Evolutionary conservation across 2,329 filamentous ascomycete genomes (phyloP).

Genomic region (Oidium heveae): DNA sequence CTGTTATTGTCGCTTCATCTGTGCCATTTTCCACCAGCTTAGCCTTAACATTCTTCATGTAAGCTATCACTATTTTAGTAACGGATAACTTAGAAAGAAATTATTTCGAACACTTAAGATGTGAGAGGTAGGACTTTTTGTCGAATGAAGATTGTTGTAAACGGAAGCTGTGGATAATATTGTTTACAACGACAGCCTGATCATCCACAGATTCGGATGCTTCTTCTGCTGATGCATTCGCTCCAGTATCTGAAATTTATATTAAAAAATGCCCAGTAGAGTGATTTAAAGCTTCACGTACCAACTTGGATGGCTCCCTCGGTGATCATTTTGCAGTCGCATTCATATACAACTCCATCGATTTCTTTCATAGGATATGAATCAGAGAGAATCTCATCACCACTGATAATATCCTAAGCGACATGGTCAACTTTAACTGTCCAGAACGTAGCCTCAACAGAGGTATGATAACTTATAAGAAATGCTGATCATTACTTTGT

Average conservation of each 20-base stretch:
- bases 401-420: conserved; percentile 62
- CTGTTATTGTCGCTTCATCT: conserved; percentile 38
- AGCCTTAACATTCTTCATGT: conserved; percentile 76
- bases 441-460: not conserved
- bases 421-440: conserved; percentile 1
- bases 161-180: conserved; percentile 83
- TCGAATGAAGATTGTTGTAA: conserved; percentile 54
- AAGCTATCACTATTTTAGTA: conserved; percentile 21
- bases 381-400: conserved; percentile 92
- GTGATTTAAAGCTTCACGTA: not conserved
- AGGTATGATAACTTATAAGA: not conserved
- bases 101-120: conserved; percentile 52
- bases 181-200: conserved; percentile 50
- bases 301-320: conserved; percentile 46
- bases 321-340: conserved; percentile 71
- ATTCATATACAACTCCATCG: conserved; percentile 65
- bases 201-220: conserved; percentile 56
- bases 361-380: conserved; percentile 65
- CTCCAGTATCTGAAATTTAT: conserved; percentile 44
- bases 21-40: conserved; percentile 37
- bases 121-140: conserved; percentile 64
- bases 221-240: conserved; percentile 91
- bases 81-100: not conserved
- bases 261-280: conserved; percentile 4
- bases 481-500: conserved; percentile 20